Conservation (phyloP, 345 rosid species). For the Cardamine resedifolia region DNA sequence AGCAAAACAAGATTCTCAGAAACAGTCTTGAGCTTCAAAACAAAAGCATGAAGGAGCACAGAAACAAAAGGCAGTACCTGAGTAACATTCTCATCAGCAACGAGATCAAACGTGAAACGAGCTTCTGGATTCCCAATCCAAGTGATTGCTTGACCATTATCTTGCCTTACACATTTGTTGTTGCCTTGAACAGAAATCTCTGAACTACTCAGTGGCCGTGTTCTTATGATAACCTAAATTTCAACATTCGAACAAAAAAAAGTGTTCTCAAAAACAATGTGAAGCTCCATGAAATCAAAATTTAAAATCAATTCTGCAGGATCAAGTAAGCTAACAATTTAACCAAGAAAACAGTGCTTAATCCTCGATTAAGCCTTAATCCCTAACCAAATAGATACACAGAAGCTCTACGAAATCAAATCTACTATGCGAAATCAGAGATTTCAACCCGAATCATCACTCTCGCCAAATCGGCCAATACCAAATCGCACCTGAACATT, state of each 20-base stretch:
- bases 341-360: conserved; percentile 4
- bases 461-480: neutral
- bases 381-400: neutral
- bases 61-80: conserved; percentile 51
- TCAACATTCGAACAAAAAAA: neutral
- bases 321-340: neutral
- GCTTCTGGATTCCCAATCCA: conserved; percentile 94
- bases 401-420: neutral
- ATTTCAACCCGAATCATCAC: neutral
- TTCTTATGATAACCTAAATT: conserved; percentile 77
- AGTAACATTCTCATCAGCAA: conserved; percentile 84
- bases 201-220: conserved; percentile 79
- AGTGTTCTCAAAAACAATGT: neutral
- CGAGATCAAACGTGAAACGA: conserved; percentile 88
- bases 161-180: conserved; percentile 79
- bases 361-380: neutral
- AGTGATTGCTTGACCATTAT: conserved; percentile 75
- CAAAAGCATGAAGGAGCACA: neutral
- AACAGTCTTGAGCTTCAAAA: neutral
- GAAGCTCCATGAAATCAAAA: neutral
- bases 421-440: neutral
- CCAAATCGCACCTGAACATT: conserved; percentile 70
- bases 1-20: conserved; percentile 9
- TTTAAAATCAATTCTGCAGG: neutral
- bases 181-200: conserved; percentile 84